These are phyloP conservation scores for Aegilops longissima DNA, from an alignment of 176 grass and related monocot genomes.

Conservation along the genomic window DNA sequence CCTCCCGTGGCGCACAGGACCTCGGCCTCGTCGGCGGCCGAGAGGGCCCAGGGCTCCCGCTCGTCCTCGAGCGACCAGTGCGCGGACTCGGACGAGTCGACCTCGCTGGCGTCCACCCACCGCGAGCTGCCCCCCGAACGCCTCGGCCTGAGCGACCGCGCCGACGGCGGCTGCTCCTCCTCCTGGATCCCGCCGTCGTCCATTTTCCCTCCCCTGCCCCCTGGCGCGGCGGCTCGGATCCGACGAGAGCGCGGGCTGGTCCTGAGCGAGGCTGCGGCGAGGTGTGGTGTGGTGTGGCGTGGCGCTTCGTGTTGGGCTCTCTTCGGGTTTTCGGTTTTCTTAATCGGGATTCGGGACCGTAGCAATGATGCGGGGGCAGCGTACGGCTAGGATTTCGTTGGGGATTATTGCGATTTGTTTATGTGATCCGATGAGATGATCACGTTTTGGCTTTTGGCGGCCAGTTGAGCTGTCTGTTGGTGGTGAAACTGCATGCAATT, in stretches of 20 bases:
- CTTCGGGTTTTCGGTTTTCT: neutral
- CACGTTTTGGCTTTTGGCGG: neutral
- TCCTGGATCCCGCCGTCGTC: constrained; percentile 81
- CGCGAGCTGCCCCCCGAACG: constrained; percentile 43
- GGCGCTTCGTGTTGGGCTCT: neutral
- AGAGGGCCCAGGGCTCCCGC: neutral
- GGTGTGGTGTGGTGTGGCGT: neutral
- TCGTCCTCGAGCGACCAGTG: constrained; percentile 51
- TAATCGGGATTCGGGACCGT: neutral
- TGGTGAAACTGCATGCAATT: neutral
- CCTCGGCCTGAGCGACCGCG: constrained; percentile 17
- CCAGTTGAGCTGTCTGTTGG: neutral
- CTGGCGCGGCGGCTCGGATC: constrained; percentile 11
- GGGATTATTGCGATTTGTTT: neutral
- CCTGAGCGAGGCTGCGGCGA: neutral
- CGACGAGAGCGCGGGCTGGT: neutral
- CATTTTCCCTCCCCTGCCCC: constrained; percentile 1
- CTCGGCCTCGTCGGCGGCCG: neutral
- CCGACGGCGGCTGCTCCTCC: constrained; percentile 27
- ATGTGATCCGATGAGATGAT: neutral
- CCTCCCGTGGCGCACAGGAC: neutral
- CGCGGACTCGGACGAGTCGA: constrained; percentile 79
- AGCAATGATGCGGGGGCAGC: neutral
- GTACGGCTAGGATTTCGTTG: neutral
- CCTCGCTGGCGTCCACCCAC: constrained; percentile 97